Evolutionary conservation across 176 grass and related monocot species (phyloP).

Genomic region (Hordeum vulgare): MorexV3_pseudomolecules_assembly NC_058519.1:160162817-160163316

Average conservation of each 20-base stretch:
- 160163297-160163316: neutral
- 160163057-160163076: neutral
- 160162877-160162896: neutral
- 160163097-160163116: too few species aligned
- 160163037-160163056: neutral
- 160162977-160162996: neutral
- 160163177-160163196: neutral
- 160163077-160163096: too few species aligned
- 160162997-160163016: neutral
- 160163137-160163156: neutral
- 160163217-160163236: neutral
- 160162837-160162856: neutral
- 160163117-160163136: neutral
- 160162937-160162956: neutral
- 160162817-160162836: neutral
- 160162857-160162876: neutral
- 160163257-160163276: neutral
- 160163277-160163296: neutral
- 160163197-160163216: neutral
- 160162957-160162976: neutral
- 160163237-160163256: neutral
- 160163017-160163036: neutral
- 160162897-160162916: neutral
- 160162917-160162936: neutral
- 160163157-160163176: neutral